Evolutionary conservation across 805 yeast genomes (phyloP), one percentile per base, ranked within the genome.

Genomic region (Debaryomyces prosopidis): DNA sequence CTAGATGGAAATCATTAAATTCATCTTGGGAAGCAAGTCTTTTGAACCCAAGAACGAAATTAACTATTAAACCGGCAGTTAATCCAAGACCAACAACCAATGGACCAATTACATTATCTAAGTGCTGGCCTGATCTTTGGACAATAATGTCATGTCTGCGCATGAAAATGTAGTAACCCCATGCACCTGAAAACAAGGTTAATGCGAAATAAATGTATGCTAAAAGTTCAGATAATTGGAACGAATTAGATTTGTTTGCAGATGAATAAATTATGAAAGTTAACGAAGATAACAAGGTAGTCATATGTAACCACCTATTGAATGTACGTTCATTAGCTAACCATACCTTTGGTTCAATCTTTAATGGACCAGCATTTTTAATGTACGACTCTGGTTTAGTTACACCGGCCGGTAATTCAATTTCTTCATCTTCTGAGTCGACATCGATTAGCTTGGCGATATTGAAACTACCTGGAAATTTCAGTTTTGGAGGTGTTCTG

Each of bases 261-360:
- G 96, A 84, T 34, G 84, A 80, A 70, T 88, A 88, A 44, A 94
- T 79, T 12, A 94, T 77, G 60, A 91, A 90, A 0, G 98, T 89
- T 57, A 94, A 70, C 0, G 91, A 84, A 16, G 96, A 83, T 54
- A 94, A 76, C 61, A 94, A 72, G 0, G 95, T 82, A 11, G 96
- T 87, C 17, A 92, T 92, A 52, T 86, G 90, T 53, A 94, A 75
- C 99, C 99, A 94, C 66, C 95, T 81, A 73, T 89, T 85, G 71
- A 91, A 92, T 3, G 99, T 94, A 66, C 99, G 85, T 71, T 94
- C 99, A 62, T 94, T 94, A 23, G 99, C 99, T 52, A 94, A 76
- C 97, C 98, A 94, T 11, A 94, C 99, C 62, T 94, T 94, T 26
- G 98, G 95, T 71, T 94, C 99, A 47, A 94, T 91, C 67, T 87